Evolutionary conservation across 2,329 filamentous ascomycete species (phyloP).

Genomic region (Atkinsonella texensis): DNA sequence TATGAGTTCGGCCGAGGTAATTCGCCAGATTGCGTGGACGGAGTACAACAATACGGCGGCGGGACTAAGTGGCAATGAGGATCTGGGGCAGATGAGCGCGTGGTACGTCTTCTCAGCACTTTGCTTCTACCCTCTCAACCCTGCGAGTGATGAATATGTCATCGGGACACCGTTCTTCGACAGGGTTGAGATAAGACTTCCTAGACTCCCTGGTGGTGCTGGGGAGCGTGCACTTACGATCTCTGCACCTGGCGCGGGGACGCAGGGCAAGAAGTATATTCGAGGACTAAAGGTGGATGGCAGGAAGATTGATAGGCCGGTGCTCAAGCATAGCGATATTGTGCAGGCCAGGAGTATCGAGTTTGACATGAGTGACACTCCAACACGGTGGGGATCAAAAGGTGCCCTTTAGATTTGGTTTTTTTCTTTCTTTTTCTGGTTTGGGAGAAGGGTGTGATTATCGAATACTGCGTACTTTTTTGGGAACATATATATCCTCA

Average conservation of each 20-base stretch:
- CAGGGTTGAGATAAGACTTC: constrained; percentile 25
- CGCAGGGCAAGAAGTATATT: constrained; percentile 24
- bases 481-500: too few species aligned
- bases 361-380: constrained; percentile 32
- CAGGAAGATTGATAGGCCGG: constrained; percentile 16
- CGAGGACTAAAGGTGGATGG: constrained; percentile 29
- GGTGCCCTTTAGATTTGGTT: constrained; percentile 1
- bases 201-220: constrained; percentile 13
- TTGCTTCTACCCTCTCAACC: constrained; percentile 34
- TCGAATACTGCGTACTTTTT: too few species aligned
- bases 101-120: constrained; percentile 36
- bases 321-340: constrained; percentile 28
- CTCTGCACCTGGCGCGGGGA: constrained; percentile 26
- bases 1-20: constrained; percentile 22
- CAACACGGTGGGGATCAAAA: constrained; percentile 14
- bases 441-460: too few species aligned
- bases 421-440: too few species aligned
- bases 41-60: constrained; percentile 34
- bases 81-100: constrained; percentile 37
- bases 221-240: constrained; percentile 22
- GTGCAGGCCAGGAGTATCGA: constrained; percentile 25
- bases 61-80: constrained; percentile 34
- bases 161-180: constrained; percentile 35
- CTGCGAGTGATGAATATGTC: constrained; percentile 31
- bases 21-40: constrained; percentile 12